phyloP scores from a whole-genome alignment of 2,329 filamentous ascomycete species.

The Teratosphaeriaceae sp. region DNA sequence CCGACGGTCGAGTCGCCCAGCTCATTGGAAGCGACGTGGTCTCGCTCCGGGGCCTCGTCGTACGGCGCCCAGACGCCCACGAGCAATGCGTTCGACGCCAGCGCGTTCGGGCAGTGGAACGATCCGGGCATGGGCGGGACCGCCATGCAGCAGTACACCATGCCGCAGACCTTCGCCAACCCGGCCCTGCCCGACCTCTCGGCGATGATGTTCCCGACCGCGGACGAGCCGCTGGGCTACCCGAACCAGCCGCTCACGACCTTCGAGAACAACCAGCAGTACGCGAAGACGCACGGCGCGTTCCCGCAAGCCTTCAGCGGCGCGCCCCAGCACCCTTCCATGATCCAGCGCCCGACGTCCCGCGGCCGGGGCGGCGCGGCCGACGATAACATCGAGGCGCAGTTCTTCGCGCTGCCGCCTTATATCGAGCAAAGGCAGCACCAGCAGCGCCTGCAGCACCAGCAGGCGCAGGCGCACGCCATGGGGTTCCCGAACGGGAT shows the following conservation, averaged over 20 bases:
- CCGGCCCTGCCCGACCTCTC: conserved; percentile 60
- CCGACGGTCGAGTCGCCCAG: conserved; percentile 4
- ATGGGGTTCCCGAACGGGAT: background rate
- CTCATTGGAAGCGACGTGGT: conserved; percentile 14
- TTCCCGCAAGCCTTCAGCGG: conserved; percentile 4
- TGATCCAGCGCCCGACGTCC: conserved; percentile 10
- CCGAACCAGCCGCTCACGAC: conserved; percentile 66
- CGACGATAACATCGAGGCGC: conserved; percentile 64
- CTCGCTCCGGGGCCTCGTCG: conserved; percentile 18
- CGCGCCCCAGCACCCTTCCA: conserved; percentile 9
- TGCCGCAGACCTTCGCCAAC: conserved; percentile 28
- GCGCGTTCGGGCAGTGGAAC: conserved; percentile 11
- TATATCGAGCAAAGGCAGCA: conserved; percentile 55
- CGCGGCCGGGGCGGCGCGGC: conserved; percentile 16
- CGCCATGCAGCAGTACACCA: conserved; percentile 16
- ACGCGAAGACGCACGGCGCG: conserved; percentile 16
- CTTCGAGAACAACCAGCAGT: conserved; percentile 42
- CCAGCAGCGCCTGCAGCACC: conserved; percentile 14
- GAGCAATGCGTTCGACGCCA: conserved; percentile 15
- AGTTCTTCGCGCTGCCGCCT: conserved; percentile 64
- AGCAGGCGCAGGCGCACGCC: conserved; percentile 17
- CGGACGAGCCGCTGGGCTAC: conserved; percentile 67
- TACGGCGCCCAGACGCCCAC: conserved; percentile 22
- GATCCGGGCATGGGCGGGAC: background rate
- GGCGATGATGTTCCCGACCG: conserved; percentile 71